phyloP scores from a whole-genome alignment of 768 basidiomycete species.

The Lactifluus piperatus region DNA sequence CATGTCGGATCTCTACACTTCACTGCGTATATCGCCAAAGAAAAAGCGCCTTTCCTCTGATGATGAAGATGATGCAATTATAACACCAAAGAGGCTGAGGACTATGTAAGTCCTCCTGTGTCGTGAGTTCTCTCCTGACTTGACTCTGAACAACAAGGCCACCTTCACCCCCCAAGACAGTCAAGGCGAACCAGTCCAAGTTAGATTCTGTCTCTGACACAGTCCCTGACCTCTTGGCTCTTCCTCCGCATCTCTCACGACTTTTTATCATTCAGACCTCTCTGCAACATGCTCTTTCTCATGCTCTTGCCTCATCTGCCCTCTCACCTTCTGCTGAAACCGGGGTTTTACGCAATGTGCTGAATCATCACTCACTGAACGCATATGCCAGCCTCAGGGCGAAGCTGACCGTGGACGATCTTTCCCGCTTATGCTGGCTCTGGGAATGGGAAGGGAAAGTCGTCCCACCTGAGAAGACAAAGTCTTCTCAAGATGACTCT shows the following conservation, averaged over 20 bases:
- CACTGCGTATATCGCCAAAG: slow-evolving; percentile 55
- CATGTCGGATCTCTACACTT: slow-evolving; percentile 56
- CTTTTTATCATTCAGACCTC: slow-evolving; percentile 57
- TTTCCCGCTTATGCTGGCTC: slow-evolving; percentile 73
- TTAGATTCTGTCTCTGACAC: slow-evolving; percentile 8
- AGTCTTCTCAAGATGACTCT: slow-evolving; percentile 19
- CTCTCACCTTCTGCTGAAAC: slow-evolving; percentile 69
- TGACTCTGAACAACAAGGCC: slow-evolving; percentile 33
- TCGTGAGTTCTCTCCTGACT: background rate
- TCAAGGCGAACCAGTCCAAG: slow-evolving; percentile 26
- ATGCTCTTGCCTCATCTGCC: slow-evolving; percentile 76
- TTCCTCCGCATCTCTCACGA: slow-evolving; percentile 54
- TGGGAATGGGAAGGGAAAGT: slow-evolving; percentile 77
- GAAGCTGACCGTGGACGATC: slow-evolving; percentile 57
- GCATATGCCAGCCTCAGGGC: slow-evolving; percentile 61
- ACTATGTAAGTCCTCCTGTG: slow-evolving; percentile 35
- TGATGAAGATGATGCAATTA: slow-evolving; percentile 41
- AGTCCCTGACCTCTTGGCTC: slow-evolving; percentile 22
- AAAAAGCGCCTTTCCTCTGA: slow-evolving; percentile 55
- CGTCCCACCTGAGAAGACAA: slow-evolving; percentile 25
- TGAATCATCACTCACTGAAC: slow-evolving; percentile 64
- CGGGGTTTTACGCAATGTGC: slow-evolving; percentile 65
- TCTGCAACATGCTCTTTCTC: slow-evolving; percentile 75
- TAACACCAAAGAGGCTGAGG: slow-evolving; percentile 66
- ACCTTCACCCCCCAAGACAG: slow-evolving; percentile 49